Evolutionary conservation across 192 early-diverging fungal genomes (phyloP).

Genomic region (Podila horticola): DNA sequence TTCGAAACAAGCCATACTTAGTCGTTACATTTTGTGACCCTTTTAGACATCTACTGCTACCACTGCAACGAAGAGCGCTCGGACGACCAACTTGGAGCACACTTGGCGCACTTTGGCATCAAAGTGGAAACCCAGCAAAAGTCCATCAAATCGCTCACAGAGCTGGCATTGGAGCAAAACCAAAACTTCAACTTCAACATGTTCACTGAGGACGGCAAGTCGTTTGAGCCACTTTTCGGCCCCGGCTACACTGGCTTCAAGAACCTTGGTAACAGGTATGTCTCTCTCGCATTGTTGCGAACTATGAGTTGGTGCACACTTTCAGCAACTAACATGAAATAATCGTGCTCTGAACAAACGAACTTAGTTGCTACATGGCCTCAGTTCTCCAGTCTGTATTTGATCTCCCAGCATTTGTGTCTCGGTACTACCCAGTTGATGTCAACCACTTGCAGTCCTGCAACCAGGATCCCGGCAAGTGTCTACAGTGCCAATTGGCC

Average conservation of each 20-base stretch:
- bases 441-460: conserved; percentile 63
- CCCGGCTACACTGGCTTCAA: conserved; percentile 92
- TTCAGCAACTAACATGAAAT: not conserved
- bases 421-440: conserved; percentile 62
- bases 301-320: not conserved
- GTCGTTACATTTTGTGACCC: not conserved
- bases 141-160: conserved; percentile 91
- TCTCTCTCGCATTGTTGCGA: not conserved
- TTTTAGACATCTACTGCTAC: conserved; percentile 86
- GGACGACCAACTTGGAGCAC: conserved; percentile 80
- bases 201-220: conserved; percentile 94
- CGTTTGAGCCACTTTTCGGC: conserved; percentile 84
- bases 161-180: conserved; percentile 97
- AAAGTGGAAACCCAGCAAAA: conserved; percentile 84
- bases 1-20: not conserved
- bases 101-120: conserved; percentile 91
- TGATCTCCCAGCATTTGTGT: conserved; percentile 76
- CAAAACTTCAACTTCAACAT: conserved; percentile 97
- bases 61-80: conserved; percentile 82
- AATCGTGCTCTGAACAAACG: not conserved
- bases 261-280: conserved; percentile 93
- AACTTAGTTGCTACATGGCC: conserved; percentile 93
- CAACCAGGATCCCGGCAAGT: conserved; percentile 69
- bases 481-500: conserved; percentile 90
- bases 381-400: conserved; percentile 94